A percentile compares a stretch with the other conserved stretches of the same genome.
These are phyloP conservation scores for Fusarium sp. DNA, from an alignment of 2,329 filamentous ascomycete species.

Conservation along the genomic window DNA sequence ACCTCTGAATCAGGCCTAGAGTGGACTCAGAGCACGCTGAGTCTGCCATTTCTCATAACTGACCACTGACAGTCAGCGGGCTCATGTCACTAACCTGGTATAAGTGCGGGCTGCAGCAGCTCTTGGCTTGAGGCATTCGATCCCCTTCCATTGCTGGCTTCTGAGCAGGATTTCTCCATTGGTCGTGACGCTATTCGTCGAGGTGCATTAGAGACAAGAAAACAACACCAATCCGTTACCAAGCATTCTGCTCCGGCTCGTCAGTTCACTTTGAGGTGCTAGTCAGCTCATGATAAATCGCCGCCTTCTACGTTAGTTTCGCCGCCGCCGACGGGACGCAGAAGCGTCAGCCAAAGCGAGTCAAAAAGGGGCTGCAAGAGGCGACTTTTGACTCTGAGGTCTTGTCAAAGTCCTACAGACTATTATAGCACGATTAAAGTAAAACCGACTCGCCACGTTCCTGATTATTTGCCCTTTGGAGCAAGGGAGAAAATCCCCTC, in stretches of 20 bases:
- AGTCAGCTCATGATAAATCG: constrained; percentile 46
- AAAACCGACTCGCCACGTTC: constrained; percentile 24
- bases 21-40: constrained; percentile 12
- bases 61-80: constrained; percentile 31
- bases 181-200: constrained; percentile 33
- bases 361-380: constrained; percentile 36
- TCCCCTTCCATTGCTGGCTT: constrained; percentile 42
- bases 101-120: constrained; percentile 32
- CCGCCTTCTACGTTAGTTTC: constrained; percentile 21
- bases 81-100: constrained; percentile 35
- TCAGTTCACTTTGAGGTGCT: constrained; percentile 37
- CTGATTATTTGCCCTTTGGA: constrained; percentile 33
- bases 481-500: constrained; percentile 18
- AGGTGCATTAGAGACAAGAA: constrained; percentile 4
- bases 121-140: constrained; percentile 39
- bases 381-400: constrained; percentile 30
- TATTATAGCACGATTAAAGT: constrained; percentile 19
- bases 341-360: constrained; percentile 1
- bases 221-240: constrained; percentile 35
- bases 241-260: constrained; percentile 37
- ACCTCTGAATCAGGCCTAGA: constrained; percentile 27
- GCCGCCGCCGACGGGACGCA: constrained; percentile 29
- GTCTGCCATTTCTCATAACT: constrained; percentile 30
- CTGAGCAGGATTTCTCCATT: constrained; percentile 29
- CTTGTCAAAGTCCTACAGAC: constrained; percentile 13